Conservation (phyloP, 164 flowering plant genomes). For the Santalum album region DNA sequence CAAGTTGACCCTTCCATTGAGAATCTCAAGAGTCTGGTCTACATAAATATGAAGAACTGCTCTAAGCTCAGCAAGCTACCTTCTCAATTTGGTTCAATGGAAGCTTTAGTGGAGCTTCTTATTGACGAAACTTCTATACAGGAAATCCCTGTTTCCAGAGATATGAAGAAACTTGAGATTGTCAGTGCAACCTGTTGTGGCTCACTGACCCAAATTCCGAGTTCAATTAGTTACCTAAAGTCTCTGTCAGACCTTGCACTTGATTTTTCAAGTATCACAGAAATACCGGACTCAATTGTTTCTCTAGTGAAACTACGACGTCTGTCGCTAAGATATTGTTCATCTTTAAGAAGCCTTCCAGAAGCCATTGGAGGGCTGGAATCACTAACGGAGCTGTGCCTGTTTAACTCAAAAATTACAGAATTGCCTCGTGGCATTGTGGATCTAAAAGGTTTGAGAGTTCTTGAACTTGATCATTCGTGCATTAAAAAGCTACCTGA, state of each 20-base stretch:
- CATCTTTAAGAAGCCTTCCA: neutral
- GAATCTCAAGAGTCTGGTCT: conserved; percentile 5
- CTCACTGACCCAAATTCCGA: neutral
- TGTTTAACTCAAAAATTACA: neutral
- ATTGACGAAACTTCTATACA: conserved; percentile 2
- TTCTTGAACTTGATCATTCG: neutral
- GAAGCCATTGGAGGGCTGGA: neutral
- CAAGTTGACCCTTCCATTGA: conserved; percentile 6
- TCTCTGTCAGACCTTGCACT: neutral
- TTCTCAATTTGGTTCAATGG: neutral
- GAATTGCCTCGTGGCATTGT: neutral
- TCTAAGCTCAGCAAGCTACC: neutral
- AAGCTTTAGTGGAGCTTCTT: neutral
- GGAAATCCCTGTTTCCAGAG: neutral
- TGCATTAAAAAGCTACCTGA: neutral
- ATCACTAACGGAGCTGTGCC: conserved; percentile 1
- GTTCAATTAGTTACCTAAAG: neutral
- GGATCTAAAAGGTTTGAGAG: neutral
- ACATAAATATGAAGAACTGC: conserved; percentile 6
- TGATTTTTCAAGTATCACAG: neutral
- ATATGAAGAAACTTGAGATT: neutral
- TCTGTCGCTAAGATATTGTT: neutral
- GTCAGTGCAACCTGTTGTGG: neutral
- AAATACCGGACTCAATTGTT: neutral
- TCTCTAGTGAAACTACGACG: neutral